Evolutionary conservation across 2,329 filamentous ascomycete species (phyloP), one percentile per base, ranked within the genome.

Genomic region (Penicillium olsonii): DNA sequence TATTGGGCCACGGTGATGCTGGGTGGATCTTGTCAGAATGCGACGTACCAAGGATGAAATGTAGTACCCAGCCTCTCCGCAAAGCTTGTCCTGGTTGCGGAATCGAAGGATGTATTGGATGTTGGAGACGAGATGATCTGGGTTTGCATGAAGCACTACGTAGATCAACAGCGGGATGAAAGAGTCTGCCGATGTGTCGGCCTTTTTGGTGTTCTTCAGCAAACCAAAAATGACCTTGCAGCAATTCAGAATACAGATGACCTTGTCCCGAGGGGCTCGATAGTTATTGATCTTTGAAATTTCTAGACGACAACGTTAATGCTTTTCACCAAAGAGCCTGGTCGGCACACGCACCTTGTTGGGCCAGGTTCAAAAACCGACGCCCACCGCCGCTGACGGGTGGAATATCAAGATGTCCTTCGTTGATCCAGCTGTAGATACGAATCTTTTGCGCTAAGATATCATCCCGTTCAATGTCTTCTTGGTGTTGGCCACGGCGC

Each of bases 221-320:
- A 96, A 84, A 15, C 88, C 94, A 71, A 99, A 97, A 56, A 99
- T 97, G 55, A 99, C 95, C 73, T 99, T 99, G 82, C 94, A 99
- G 75, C 92, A 96, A 73, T 99, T 99, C 48, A 99, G 76, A 38
- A 97, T 90, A 70, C 94, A 99, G 42, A 99, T 97, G 47, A 99
- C 94, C 73, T 99, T 99, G 76, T 99, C 94, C 61, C 94, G 80
- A 4, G 94, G 94, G n/a, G 94, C 94, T 59, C 95, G 84, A 67
- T 99, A 99, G 8, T 89, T 94, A 65, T 92, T 95, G 65, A 99
- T 96, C 70, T 99, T 99, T 31, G 95, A 75, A 12, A 99, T 78
- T 71, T 99, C 94, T 90, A 66, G 15, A n/a, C 26, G 38, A 15
- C 12, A 52, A 41, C 22, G 63, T 78, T 46, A 65, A 6, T 14